Percentiles rank a stretch among this genome's conserved stretches.
Conservation (phyloP, 2,329 filamentous ascomycete species). For the Davidsoniella neocaledoniae region DNA sequence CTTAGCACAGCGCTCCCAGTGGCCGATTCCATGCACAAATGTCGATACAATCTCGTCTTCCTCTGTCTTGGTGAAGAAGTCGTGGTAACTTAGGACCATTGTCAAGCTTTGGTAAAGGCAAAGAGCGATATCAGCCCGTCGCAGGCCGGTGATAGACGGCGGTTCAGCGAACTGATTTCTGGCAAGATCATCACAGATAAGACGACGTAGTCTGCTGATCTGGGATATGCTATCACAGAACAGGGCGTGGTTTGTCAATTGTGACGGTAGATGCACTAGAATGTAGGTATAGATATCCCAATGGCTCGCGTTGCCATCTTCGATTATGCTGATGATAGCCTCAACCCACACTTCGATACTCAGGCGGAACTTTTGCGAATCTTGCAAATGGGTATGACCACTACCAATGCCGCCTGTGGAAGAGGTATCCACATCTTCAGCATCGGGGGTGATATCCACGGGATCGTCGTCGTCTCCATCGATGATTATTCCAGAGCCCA, state of each 20-base stretch:
- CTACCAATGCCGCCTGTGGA: background rate
- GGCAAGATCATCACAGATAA: conserved; percentile 71
- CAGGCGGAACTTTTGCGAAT: conserved; percentile 25
- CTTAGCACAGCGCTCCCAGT: conserved; percentile 74
- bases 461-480: conserved; percentile 11
- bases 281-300: conserved; percentile 93
- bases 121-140: conserved; percentile 74
- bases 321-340: conserved; percentile 33
- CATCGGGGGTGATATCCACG: conserved; percentile 13
- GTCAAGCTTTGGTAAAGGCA: conserved; percentile 77
- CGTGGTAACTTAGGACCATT: conserved; percentile 80
- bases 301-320: conserved; percentile 27
- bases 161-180: conserved; percentile 66
- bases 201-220: conserved; percentile 55
- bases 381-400: background rate
- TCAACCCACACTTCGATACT: conserved; percentile 60
- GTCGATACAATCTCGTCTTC: conserved; percentile 78
- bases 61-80: conserved; percentile 65
- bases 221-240: conserved; percentile 60
- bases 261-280: conserved; percentile 68
- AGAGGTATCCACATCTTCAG: conserved; percentile 16
- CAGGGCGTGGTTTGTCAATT: conserved; percentile 77
- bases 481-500: conserved; percentile 10
- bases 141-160: conserved; percentile 58
- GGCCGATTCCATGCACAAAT: conserved; percentile 70